These are phyloP conservation scores for Blastobotrys parvus DNA, from an alignment of 805 yeast genomes.

Conservation along the genomic window DNA sequence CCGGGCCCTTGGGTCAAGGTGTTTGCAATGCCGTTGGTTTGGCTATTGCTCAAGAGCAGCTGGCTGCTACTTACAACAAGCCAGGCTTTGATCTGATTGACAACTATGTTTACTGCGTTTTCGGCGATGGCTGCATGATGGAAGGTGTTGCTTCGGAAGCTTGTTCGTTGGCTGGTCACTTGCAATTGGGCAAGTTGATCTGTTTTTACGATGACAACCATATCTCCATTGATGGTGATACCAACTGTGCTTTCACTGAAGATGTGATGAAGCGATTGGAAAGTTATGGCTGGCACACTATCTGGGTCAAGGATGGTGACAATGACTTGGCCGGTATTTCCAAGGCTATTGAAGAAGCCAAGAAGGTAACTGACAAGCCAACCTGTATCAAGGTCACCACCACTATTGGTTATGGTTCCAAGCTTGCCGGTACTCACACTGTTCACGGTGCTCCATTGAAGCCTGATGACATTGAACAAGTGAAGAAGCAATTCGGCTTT, in stretches of 20 bases:
- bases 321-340: conserved; percentile 62
- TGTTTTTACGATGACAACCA: conserved; percentile 95
- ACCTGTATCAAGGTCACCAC: conserved; percentile 82
- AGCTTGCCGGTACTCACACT: conserved; percentile 72
- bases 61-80: conserved; percentile 90
- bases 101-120: conserved; percentile 66
- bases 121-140: conserved; percentile 98
- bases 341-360: conserved; percentile 73
- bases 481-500: conserved; percentile 79
- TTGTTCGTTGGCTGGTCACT: conserved; percentile 90
- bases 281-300: conserved; percentile 90
- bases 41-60: conserved; percentile 87
- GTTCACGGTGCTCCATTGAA: conserved; percentile 97
- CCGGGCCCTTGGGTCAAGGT: conserved; percentile 99
- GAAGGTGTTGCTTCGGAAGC: conserved; percentile 98
- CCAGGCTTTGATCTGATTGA: conserved; percentile 68
- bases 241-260: conserved; percentile 86
- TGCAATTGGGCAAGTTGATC: conserved; percentile 85
- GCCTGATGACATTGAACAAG: conserved; percentile 82
- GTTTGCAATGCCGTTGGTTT: conserved; percentile 91
- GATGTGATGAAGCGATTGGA: conserved; percentile 77
- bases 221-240: conserved; percentile 93
- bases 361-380: conserved; percentile 74
- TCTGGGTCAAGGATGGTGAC: conserved; percentile 74
- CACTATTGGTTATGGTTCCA: conserved; percentile 90